A percentile compares a stretch with the other conserved stretches of the same genome.
phyloP scores from a whole-genome alignment of 2,329 filamentous ascomycete genomes.

The Colletotrichum tanaceti region DNA sequence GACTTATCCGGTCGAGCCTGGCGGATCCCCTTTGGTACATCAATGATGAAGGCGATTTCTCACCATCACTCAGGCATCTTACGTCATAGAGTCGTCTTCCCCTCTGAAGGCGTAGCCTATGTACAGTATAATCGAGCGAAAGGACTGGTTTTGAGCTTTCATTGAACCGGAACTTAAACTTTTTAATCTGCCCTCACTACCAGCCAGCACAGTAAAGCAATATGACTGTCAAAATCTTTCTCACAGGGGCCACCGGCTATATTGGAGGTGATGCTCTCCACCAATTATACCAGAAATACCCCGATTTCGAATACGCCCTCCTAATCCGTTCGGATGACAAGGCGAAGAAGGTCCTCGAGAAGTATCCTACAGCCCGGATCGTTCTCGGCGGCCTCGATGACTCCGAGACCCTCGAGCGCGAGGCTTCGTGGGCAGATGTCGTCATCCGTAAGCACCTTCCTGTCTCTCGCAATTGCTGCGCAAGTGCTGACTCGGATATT shows the following conservation, averaged over 20 bases:
- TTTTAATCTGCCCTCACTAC: not conserved
- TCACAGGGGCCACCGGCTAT: slow-evolving; percentile 43
- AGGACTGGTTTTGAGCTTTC: not conserved
- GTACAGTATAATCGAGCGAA: not conserved
- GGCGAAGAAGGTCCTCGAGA: slow-evolving; percentile 35
- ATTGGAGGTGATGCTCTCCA: slow-evolving; percentile 43
- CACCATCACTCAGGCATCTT: not conserved
- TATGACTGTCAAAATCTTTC: slow-evolving; percentile 30
- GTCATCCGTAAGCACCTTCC: slow-evolving; percentile 47
- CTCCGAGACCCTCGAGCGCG: slow-evolving; percentile 45
- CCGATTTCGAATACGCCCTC: slow-evolving; percentile 39
- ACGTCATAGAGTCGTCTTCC: not conserved
- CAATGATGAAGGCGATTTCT: not conserved
- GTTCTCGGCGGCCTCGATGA: slow-evolving; percentile 51
- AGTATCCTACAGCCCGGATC: slow-evolving; percentile 44
- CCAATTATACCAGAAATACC: slow-evolving; percentile 32
- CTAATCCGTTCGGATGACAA: slow-evolving; percentile 41
- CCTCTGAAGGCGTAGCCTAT: not conserved
- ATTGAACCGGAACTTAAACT: not conserved
- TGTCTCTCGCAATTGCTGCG: no score
- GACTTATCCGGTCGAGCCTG: not conserved
- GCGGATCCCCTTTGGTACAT: no score
- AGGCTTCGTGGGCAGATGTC: slow-evolving; percentile 50
- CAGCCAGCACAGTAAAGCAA: not conserved
- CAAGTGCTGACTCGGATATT: not conserved